Conservation (phyloP, 192 early-diverging fungal genomes). For the Rhizophlyctis rosea region DNA sequence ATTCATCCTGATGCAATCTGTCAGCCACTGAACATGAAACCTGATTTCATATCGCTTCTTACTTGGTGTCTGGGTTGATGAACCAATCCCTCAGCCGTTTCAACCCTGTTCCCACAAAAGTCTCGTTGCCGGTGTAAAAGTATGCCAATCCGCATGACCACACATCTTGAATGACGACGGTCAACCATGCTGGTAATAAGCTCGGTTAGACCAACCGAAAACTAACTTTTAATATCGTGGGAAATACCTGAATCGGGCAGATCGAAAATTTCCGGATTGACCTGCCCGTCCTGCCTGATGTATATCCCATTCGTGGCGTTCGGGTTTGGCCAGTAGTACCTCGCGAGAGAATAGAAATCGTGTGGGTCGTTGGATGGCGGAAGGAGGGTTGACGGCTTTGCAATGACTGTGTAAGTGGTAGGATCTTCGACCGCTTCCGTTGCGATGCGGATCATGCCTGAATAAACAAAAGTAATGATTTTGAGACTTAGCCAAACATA, state of each 20-base stretch:
- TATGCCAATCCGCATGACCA: conserved; percentile 41
- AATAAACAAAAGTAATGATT: too few relatives aligned
- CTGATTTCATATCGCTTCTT: too few relatives aligned
- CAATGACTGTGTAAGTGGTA: conserved; percentile 50
- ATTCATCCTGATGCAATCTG: conserved; percentile 48
- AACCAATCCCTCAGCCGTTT: conserved; percentile 51
- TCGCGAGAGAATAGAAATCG: conserved; percentile 56
- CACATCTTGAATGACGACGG: conserved; percentile 11
- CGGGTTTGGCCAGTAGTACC: conserved; percentile 57
- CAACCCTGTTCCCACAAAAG: conserved; percentile 40
- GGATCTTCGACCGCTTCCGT: conserved; percentile 27
- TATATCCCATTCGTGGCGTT: conserved; percentile 35
- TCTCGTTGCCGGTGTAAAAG: conserved; percentile 47
- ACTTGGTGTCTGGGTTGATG: conserved; percentile 43
- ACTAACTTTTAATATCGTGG: too few relatives aligned
- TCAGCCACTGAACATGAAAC: too few relatives aligned
- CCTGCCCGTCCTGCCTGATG: conserved; percentile 42
- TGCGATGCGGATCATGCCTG: conserved; percentile 33
- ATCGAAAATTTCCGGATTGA: conserved; percentile 53
- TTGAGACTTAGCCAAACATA: too few relatives aligned
- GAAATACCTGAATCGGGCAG: conserved; percentile 45
- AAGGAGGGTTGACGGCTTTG: conserved; percentile 37
- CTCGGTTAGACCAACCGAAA: conserved; percentile 28
- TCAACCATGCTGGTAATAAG: conserved; percentile 29
- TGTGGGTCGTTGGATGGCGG: conserved; percentile 48